Conservation (phyloP, 202 grass and related monocot species). For the Cymbopogon flexuosus region DNA sequence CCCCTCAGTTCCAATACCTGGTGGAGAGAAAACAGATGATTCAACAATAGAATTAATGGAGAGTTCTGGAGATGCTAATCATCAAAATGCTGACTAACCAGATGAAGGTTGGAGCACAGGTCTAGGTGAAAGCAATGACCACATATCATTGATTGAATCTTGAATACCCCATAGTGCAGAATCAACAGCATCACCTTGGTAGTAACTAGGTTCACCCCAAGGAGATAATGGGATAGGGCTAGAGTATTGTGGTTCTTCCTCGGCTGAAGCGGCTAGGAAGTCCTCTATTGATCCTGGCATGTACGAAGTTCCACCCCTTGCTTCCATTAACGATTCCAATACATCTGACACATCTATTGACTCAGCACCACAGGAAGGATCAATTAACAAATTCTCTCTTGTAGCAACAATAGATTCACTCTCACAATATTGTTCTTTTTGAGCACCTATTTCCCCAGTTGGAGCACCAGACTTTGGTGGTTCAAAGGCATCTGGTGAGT, state of each 20-base stretch:
- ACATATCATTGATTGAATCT: conserved; percentile 39
- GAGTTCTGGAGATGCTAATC: conserved; percentile 1
- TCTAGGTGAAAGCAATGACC: conserved; percentile 46
- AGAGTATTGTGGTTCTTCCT: conserved; percentile 50
- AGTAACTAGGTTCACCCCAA: conserved; percentile 50
- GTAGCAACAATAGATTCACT: conserved; percentile 28
- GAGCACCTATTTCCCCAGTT: not conserved
- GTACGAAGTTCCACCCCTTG: conserved; percentile 40
- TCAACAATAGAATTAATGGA: conserved; percentile 21
- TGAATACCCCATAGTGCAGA: conserved; percentile 43
- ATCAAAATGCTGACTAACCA: conserved; percentile 35
- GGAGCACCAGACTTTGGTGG: conserved; percentile 13
- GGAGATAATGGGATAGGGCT: conserved; percentile 51
- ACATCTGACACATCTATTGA: conserved; percentile 34
- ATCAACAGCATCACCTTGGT: conserved; percentile 45
- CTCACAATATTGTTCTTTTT: conserved; percentile 23
- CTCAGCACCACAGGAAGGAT: conserved; percentile 28
- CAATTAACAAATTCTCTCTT: conserved; percentile 24
- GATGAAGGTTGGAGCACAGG: conserved; percentile 34
- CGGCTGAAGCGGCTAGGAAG: conserved; percentile 21
- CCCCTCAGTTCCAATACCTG: conserved; percentile 28
- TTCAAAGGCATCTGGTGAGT: conserved; percentile 24
- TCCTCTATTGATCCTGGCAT: conserved; percentile 36
- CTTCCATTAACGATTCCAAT: conserved; percentile 45
- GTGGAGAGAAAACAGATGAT: conserved; percentile 28